Percentiles rank a stretch among this genome's conserved stretches.
Conservation (phyloP, 2,329 filamentous ascomycete genomes). For the Canariomyces notabilis region DNA sequence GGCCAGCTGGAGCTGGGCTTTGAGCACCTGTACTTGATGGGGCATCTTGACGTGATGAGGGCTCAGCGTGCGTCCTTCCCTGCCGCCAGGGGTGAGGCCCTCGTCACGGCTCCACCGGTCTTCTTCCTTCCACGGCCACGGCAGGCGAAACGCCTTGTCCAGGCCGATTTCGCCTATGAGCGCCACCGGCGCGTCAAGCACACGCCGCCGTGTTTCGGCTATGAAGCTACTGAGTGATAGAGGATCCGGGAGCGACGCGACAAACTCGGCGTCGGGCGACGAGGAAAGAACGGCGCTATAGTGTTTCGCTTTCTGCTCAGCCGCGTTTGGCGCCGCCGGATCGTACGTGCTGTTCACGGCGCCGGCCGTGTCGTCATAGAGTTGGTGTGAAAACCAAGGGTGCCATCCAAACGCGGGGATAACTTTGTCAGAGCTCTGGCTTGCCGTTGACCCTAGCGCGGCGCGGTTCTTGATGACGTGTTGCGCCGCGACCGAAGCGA, state of each 20-base stretch:
- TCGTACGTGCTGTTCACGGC: constrained; percentile 32
- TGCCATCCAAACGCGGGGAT: constrained; percentile 82
- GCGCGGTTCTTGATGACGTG: constrained; percentile 42
- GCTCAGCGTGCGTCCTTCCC: constrained; percentile 64
- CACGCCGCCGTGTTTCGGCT: constrained; percentile 47
- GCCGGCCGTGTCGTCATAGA: constrained; percentile 55
- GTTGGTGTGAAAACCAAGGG: constrained; percentile 77
- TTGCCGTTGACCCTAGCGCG: constrained; percentile 10
- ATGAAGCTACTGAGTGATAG: constrained; percentile 20
- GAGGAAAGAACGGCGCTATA: constrained; percentile 63
- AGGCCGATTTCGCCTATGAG: constrained; percentile 74
- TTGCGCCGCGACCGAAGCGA: constrained; percentile 53
- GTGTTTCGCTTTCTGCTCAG: constrained; percentile 47
- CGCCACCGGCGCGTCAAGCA: constrained; percentile 56
- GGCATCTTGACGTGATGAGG: constrained; percentile 61
- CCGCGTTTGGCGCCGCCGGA: constrained; percentile 19
- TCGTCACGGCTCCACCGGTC: constrained; percentile 38
- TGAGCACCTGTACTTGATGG: constrained; percentile 64
- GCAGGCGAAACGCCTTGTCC: constrained; percentile 72
- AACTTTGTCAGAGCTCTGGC: constrained; percentile 29
- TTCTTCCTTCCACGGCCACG: constrained; percentile 48
- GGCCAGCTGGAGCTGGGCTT: constrained; percentile 65
- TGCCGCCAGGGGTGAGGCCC: constrained; percentile 60
- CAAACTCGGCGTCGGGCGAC: constrained; percentile 42
- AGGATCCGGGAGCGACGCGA: constrained; percentile 30